Evolutionary conservation across 1,284 basidiomycete genomes (phyloP).

Genomic region (Boletus austroedulis): DNA sequence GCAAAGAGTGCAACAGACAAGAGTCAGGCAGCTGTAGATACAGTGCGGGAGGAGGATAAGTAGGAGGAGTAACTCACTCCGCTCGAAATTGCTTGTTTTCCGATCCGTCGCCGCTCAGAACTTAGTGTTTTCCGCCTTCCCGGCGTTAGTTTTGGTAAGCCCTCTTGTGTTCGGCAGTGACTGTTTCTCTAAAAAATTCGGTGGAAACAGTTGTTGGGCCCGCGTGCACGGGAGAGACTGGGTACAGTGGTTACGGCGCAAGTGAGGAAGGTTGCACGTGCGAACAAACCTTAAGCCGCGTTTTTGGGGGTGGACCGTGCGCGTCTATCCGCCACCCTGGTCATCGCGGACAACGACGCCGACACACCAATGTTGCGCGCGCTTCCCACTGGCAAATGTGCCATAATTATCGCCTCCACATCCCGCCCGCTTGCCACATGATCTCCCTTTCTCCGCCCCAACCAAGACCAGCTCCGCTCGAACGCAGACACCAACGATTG

Average conservation of each 20-base stretch:
- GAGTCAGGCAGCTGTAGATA: background rate
- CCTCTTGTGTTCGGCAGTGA: conserved; percentile 13
- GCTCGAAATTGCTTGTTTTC: conserved; percentile 38
- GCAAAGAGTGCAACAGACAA: conserved; percentile 6
- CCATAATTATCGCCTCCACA: conserved; percentile 33
- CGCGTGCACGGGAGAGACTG: conserved; percentile 7
- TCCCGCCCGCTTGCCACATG: conserved; percentile 22
- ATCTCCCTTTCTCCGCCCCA: conserved; percentile 34
- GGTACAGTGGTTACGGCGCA: conserved; percentile 26
- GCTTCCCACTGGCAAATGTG: conserved; percentile 12
- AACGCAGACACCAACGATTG: no score
- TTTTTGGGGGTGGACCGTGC: conserved; percentile 30
- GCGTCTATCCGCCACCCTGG: conserved; percentile 14
- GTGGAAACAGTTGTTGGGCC: conserved; percentile 7
- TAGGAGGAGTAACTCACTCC: conserved; percentile 32
- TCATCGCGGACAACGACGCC: conserved; percentile 23
- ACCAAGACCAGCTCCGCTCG: conserved; percentile 36
- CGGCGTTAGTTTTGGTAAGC: conserved; percentile 9
- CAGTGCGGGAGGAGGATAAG: background rate
- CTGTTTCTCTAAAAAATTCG: conserved; percentile 11
- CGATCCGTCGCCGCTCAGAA: conserved; percentile 40
- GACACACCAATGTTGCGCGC: conserved; percentile 9
- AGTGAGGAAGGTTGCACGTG: conserved; percentile 33
- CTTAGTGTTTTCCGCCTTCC: conserved; percentile 14
- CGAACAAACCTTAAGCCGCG: conserved; percentile 34